Percentiles rank a stretch among this genome's conserved stretches.
phyloP scores from a whole-genome alignment of 345 rosid genomes.

The Camelina sativa region DNA sequence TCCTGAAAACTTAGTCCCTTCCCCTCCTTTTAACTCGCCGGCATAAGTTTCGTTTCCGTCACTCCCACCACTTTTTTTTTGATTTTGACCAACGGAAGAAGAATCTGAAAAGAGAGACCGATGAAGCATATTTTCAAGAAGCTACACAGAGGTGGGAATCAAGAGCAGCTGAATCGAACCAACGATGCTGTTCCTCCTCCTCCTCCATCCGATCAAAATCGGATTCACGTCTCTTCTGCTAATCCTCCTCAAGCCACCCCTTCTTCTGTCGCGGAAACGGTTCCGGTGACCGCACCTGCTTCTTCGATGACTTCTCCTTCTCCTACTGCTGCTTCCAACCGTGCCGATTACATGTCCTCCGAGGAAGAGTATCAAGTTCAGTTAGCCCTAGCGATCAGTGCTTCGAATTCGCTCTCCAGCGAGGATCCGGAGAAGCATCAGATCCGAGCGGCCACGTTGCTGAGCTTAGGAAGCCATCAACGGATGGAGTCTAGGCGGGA shows the following conservation, averaged over 20 bases:
- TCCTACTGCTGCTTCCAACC: slow-evolving; percentile 31
- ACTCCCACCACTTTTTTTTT: slow-evolving; percentile 25
- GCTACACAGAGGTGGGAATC: slow-evolving; percentile 76
- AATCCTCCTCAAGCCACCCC: slow-evolving; percentile 54
- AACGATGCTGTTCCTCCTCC: slow-evolving; percentile 56
- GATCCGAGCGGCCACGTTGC: slow-evolving; percentile 84
- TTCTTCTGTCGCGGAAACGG: slow-evolving; percentile 41
- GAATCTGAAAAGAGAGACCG: slow-evolving; percentile 44
- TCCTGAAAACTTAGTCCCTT: slow-evolving; percentile 4
- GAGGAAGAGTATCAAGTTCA: slow-evolving; percentile 99
- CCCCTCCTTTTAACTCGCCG: slow-evolving; percentile 35
- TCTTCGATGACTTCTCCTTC: slow-evolving; percentile 44
- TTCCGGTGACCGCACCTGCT: slow-evolving; percentile 26
- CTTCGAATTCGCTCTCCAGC: slow-evolving; percentile 73
- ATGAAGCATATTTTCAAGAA: slow-evolving; percentile 98
- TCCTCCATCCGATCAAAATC: slow-evolving; percentile 61
- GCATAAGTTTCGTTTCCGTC: slow-evolving; percentile 38
- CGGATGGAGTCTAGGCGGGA: slow-evolving; percentile 62
- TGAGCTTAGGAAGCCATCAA: slow-evolving; percentile 69
- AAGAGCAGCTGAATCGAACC: slow-evolving; percentile 72
- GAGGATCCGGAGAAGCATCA: slow-evolving; percentile 81
- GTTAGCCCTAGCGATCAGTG: slow-evolving; percentile 95
- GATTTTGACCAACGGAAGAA: slow-evolving; percentile 34
- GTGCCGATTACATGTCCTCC: slow-evolving; percentile 69
- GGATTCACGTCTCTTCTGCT: slow-evolving; percentile 36